phyloP scores from a whole-genome alignment of 2,329 filamentous ascomycete species.

The Lecanosticta acicola region DNA sequence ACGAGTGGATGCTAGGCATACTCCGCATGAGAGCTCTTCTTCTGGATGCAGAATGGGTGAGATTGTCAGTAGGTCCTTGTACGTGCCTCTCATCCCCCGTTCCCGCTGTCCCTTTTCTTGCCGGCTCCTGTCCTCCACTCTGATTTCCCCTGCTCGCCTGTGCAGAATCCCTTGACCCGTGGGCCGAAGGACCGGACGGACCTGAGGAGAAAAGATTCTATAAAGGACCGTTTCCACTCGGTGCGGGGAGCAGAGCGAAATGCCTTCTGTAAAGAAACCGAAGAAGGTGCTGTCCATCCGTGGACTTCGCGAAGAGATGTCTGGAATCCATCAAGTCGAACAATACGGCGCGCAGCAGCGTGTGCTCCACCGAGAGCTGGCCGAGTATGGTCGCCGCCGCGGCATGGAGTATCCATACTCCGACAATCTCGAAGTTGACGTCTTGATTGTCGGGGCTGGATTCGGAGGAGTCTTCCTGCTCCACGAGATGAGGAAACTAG shows the following conservation, averaged over 20 bases:
- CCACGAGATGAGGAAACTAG: slow-evolving; percentile 29
- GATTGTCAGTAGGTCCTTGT: background rate
- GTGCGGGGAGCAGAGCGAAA: background rate
- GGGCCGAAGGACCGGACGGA: background rate
- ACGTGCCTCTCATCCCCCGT: background rate
- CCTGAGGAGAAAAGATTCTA: background rate
- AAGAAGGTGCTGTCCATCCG: slow-evolving; percentile 11
- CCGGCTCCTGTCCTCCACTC: background rate
- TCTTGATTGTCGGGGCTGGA: slow-evolving; percentile 35
- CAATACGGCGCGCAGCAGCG: slow-evolving; percentile 7
- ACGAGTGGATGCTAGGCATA: background rate
- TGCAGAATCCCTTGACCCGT: background rate
- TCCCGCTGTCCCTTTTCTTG: background rate
- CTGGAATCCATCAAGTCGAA: slow-evolving; percentile 6
- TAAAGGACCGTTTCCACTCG: background rate
- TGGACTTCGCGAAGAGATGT: slow-evolving; percentile 7
- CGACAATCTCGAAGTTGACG: slow-evolving; percentile 22
- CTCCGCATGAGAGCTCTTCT: background rate
- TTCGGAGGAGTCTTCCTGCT: slow-evolving; percentile 42
- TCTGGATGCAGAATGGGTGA: no score
- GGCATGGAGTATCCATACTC: slow-evolving; percentile 20
- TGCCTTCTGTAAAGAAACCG: slow-evolving; percentile 1
- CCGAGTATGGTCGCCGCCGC: slow-evolving; percentile 17
- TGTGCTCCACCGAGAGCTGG: slow-evolving; percentile 6
- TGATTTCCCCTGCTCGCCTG: background rate